phyloP scores from a whole-genome alignment of 805 yeast genomes.

The Candida stauntonica region DNA sequence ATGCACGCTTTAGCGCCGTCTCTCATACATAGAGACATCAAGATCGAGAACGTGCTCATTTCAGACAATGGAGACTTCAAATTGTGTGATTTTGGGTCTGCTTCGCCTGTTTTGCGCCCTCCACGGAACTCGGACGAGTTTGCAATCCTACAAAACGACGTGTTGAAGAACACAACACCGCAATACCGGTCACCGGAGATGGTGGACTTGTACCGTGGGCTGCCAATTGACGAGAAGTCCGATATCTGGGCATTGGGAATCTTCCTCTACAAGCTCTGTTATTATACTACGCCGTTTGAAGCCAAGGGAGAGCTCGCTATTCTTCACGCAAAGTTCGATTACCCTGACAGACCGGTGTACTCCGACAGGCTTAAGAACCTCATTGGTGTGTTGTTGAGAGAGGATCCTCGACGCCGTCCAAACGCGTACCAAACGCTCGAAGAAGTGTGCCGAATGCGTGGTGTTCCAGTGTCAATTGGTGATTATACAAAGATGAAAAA shows the following conservation, averaged over 20 bases:
- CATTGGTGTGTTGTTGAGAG: slow-evolving; percentile 55
- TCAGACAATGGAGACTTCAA: slow-evolving; percentile 56
- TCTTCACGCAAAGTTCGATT: slow-evolving; percentile 48
- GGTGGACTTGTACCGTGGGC: slow-evolving; percentile 65
- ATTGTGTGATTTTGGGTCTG: slow-evolving; percentile 80
- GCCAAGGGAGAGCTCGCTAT: slow-evolving; percentile 60
- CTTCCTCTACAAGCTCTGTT: slow-evolving; percentile 71
- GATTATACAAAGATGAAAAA: slow-evolving; percentile 33
- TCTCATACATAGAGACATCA: slow-evolving; percentile 72
- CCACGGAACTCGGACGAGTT: slow-evolving; percentile 62
- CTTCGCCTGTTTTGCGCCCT: slow-evolving; percentile 58
- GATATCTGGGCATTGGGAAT: slow-evolving; percentile 87
- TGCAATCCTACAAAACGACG: slow-evolving; percentile 56
- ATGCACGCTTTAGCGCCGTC: slow-evolving; percentile 75
- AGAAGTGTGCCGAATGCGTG: slow-evolving; percentile 61
- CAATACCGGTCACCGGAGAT: slow-evolving; percentile 84
- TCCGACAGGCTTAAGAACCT: slow-evolving; percentile 60
- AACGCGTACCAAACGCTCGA: slow-evolving; percentile 66
- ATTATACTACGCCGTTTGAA: slow-evolving; percentile 82
- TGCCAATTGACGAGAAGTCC: slow-evolving; percentile 75
- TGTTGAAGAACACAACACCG: slow-evolving; percentile 77
- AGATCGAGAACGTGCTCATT: slow-evolving; percentile 74
- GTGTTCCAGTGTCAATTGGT: slow-evolving; percentile 38
- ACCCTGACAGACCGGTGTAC: slow-evolving; percentile 53
- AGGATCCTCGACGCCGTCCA: slow-evolving; percentile 69